Evolutionary conservation across 352 stramenopile species (phyloP).

Genomic region (Globisporangium middletonii): DNA sequence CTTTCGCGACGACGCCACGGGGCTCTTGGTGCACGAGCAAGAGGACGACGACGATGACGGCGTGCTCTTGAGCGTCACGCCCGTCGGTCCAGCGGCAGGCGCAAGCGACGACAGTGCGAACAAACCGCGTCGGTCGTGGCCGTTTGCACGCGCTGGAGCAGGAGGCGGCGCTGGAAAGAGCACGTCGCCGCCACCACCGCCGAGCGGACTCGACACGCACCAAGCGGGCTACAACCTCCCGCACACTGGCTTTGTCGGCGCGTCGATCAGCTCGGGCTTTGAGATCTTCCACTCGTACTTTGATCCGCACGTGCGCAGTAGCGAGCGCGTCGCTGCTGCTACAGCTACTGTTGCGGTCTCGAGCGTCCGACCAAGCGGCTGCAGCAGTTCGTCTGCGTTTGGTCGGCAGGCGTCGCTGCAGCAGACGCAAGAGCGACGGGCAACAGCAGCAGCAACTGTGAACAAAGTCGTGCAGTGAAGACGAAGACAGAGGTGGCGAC

Average conservation of each 20-base stretch:
- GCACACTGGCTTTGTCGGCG: conserved; percentile 35
- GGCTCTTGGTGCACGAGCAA: conserved; percentile 71
- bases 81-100: conserved; percentile 18
- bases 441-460: conserved; percentile 4
- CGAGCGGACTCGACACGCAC: conserved; percentile 6
- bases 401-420: conserved; percentile 8
- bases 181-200: background rate
- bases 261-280: conserved; percentile 63
- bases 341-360: too few species aligned
- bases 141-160: background rate
- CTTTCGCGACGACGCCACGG: conserved; percentile 56
- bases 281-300: conserved; percentile 80
- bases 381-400: conserved; percentile 11
- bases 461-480: conserved; percentile 31
- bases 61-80: conserved; percentile 69
- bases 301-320: conserved; percentile 18
- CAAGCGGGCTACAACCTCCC: conserved; percentile 10
- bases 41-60: conserved; percentile 67
- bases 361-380: conserved; percentile 4
- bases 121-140: background rate
- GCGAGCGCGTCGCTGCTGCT: background rate
- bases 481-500: too few species aligned
- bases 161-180: background rate
- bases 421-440: conserved; percentile 2
- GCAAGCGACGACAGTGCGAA: background rate